phyloP scores from a whole-genome alignment of 225 moss, liverwort and hornwort genomes.

The Straminergon stramineum region DNA sequence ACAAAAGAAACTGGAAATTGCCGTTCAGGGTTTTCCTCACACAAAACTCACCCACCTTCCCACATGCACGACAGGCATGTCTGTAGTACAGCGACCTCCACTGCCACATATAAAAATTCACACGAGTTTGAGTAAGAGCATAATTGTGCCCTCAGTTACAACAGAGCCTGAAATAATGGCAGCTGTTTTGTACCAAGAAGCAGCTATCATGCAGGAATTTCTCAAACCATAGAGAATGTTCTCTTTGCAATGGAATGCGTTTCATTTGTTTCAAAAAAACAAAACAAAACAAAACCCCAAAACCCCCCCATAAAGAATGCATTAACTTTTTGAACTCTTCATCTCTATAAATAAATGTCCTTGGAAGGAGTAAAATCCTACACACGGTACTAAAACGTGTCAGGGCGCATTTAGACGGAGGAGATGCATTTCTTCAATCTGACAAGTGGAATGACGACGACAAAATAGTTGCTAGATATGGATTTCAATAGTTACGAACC shows the following conservation, averaged over 20 bases:
- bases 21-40: slow-evolving; percentile 35
- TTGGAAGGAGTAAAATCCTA: neutral
- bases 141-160: neutral
- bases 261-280: too few species aligned
- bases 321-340: neutral
- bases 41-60: slow-evolving; percentile 38
- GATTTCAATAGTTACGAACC: neutral
- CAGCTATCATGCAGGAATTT: neutral
- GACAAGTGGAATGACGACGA: neutral
- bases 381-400: too few species aligned
- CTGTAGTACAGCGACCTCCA: slow-evolving; percentile 37
- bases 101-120: slow-evolving; percentile 7
- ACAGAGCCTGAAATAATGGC: neutral
- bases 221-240: neutral
- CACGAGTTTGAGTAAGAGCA: neutral
- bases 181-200: neutral
- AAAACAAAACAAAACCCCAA: too few species aligned
- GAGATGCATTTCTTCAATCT: neutral
- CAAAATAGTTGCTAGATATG: neutral
- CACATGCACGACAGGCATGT: slow-evolving; percentile 34
- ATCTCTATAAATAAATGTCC: neutral
- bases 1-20: slow-evolving; percentile 49
- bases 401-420: neutral
- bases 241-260: too few species aligned
- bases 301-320: neutral